These are phyloP conservation scores for Podospora pseudopauciseta DNA, from an alignment of 495 filamentous ascomycete species.

Conservation along the genomic window DNA sequence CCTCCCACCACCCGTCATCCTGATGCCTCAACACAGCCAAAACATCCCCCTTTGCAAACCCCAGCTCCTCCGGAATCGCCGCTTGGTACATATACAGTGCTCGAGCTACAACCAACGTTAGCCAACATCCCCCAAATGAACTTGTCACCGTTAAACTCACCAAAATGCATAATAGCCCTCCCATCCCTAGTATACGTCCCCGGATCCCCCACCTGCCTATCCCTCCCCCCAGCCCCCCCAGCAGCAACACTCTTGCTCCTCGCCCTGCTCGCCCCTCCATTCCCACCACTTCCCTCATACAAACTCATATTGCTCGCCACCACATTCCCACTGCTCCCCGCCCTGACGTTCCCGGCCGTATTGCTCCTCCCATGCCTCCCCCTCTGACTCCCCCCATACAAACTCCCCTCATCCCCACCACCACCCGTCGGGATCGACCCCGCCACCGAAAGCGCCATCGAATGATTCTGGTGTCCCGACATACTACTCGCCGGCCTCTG, in stretches of 20 bases:
- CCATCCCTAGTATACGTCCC: constrained; percentile 78
- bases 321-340: neutral
- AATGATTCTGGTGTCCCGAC: constrained; percentile 23
- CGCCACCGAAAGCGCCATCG: constrained; percentile 78
- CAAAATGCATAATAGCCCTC: constrained; percentile 82
- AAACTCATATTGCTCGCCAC: constrained; percentile 49
- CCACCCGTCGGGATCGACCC: constrained; percentile 19
- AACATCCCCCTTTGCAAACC: constrained; percentile 88
- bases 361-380: constrained; percentile 32
- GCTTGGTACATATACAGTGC: constrained; percentile 93
- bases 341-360: constrained; percentile 9
- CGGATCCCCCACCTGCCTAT: constrained; percentile 73
- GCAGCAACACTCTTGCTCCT: constrained; percentile 82
- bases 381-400: constrained; percentile 53
- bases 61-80: constrained; percentile 90
- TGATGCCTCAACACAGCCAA: constrained; percentile 86
- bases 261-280: constrained; percentile 37
- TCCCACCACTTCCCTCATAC: constrained; percentile 55
- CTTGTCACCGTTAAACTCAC: constrained; percentile 52
- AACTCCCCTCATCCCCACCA: constrained; percentile 31
- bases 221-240: constrained; percentile 54
- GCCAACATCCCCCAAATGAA: neutral
- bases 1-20: constrained; percentile 99
- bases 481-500: constrained; percentile 36
- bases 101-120: constrained; percentile 58